Percentiles rank a stretch among this genome's conserved stretches.
Evolutionary conservation across 495 filamentous ascomycete species (phyloP).

Genomic region (Aspergillus wentii): DNA sequence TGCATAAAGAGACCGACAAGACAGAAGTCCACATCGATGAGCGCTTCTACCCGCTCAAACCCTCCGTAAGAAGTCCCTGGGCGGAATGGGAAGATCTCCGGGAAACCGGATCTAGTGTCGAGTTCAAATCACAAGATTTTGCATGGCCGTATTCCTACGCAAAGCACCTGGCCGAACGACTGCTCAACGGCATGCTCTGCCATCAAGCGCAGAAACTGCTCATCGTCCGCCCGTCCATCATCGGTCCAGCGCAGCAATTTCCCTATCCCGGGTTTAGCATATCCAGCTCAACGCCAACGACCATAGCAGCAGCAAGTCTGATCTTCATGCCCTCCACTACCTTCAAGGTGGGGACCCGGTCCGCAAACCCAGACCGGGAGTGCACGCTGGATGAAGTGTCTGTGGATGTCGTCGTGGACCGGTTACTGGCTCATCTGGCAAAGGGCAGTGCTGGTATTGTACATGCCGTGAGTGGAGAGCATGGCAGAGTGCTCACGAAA

Average conservation of each 20-base stretch:
- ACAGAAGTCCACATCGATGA: constrained; percentile 4
- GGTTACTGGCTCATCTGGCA: constrained; percentile 12
- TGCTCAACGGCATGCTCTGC: constrained; percentile 6
- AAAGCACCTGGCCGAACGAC: constrained; percentile 17
- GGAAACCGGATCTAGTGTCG: not conserved
- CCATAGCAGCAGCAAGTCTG: not conserved
- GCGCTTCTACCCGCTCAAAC: constrained; percentile 1
- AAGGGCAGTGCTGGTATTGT: constrained; percentile 4
- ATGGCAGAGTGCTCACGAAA: constrained; percentile 1
- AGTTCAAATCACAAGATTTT: constrained; percentile 10
- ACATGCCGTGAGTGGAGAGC: constrained; percentile 12
- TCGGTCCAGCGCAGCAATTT: constrained; percentile 10
- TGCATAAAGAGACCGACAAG: constrained; percentile 1
- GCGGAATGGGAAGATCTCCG: constrained; percentile 6
- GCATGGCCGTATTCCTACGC: constrained; percentile 17
- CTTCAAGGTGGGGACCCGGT: not conserved
- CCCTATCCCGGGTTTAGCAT: constrained; percentile 10
- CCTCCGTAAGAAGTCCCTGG: not conserved
- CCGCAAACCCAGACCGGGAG: not conserved
- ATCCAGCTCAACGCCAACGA: constrained; percentile 4
- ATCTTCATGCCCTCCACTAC: not conserved
- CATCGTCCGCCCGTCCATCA: constrained; percentile 14
- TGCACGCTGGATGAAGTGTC: constrained; percentile 12
- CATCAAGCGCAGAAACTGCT: constrained; percentile 5
- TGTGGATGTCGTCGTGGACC: constrained; percentile 17